Percentiles rank a stretch among this genome's conserved stretches.
phyloP scores from a whole-genome alignment of 2,329 filamentous ascomycete genomes.

The Penicillium sp. region DNA sequence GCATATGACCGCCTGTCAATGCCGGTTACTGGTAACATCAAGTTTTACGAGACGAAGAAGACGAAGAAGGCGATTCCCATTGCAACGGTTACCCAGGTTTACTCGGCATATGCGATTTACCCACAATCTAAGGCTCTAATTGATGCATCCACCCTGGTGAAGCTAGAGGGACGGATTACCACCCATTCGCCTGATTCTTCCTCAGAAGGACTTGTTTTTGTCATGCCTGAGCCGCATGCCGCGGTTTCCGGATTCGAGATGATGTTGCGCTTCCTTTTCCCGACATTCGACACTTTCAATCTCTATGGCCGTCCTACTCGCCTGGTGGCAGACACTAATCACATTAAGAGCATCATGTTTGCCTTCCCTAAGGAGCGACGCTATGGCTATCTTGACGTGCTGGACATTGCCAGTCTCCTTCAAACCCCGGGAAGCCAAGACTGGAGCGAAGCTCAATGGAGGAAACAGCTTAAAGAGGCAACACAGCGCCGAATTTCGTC shows the following conservation, averaged over 20 bases:
- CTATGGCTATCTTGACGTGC: constrained; percentile 85
- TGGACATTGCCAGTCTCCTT: constrained; percentile 80
- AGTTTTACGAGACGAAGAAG: constrained; percentile 92
- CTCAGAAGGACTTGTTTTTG: constrained; percentile 91
- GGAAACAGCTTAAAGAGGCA: constrained; percentile 80
- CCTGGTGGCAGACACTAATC: constrained; percentile 80
- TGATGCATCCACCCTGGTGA: constrained; percentile 88
- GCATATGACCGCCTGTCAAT: constrained; percentile 74
- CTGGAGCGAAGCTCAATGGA: constrained; percentile 89
- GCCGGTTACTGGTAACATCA: constrained; percentile 79
- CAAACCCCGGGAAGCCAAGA: constrained; percentile 69
- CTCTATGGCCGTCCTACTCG: constrained; percentile 87
- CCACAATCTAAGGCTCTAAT: constrained; percentile 91
- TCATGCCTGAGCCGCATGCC: constrained; percentile 94
- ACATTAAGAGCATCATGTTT: constrained; percentile 92
- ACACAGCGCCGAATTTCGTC: constrained; percentile 56
- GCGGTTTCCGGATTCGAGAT: constrained; percentile 93
- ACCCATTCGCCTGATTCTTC: constrained; percentile 77
- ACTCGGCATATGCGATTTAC: constrained; percentile 91
- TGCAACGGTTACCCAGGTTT: constrained; percentile 85
- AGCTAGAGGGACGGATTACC: constrained; percentile 86
- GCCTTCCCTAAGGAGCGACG: constrained; percentile 86
- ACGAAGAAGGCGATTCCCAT: constrained; percentile 89
- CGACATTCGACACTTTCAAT: constrained; percentile 86
- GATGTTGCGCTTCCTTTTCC: constrained; percentile 88